phyloP scores from a whole-genome alignment of 768 basidiomycete genomes.

The Pisolithus albus region DNA sequence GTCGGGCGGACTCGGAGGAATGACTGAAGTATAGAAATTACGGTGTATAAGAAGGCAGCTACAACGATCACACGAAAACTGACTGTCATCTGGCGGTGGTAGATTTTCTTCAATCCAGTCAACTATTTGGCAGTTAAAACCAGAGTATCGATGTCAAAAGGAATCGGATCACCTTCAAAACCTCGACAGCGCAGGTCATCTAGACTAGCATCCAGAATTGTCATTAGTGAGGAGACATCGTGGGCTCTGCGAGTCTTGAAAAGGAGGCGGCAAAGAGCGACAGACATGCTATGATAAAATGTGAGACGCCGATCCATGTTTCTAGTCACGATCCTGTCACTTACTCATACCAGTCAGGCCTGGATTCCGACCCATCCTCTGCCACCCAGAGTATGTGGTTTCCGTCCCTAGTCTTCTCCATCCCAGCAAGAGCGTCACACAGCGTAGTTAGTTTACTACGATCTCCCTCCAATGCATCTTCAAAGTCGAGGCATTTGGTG shows the following conservation, averaged over 20 bases:
- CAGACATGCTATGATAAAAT: conserved; percentile 55
- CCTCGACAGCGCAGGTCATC: conserved; percentile 69
- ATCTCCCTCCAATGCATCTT: conserved; percentile 15
- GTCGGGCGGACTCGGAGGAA: no score
- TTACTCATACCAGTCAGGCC: conserved; percentile 75
- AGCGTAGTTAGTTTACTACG: conserved; percentile 21
- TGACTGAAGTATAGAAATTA: no score
- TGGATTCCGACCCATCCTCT: conserved; percentile 30
- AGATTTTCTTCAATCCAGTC: conserved; percentile 1
- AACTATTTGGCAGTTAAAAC: conserved; percentile 1
- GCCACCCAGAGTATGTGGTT: conserved; percentile 62
- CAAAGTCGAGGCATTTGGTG: conserved; percentile 49
- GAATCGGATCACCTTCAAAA: conserved; percentile 54
- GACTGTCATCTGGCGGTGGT: background rate
- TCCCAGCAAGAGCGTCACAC: conserved; percentile 61
- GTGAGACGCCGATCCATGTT: background rate
- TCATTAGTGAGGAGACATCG: conserved; percentile 82
- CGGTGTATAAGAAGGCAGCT: no score
- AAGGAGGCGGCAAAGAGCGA: conserved; percentile 67
- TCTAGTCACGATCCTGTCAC: conserved; percentile 37
- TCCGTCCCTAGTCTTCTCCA: conserved; percentile 39
- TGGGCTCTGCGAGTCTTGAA: conserved; percentile 71
- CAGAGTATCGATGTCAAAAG: background rate
- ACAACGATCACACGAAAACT: no score
- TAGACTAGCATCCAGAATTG: conserved; percentile 84